Evolutionary conservation across 257 asterid genomes (phyloP), one percentile per base, ranked within the genome.

Genomic region (Solanum chilense): DNA sequence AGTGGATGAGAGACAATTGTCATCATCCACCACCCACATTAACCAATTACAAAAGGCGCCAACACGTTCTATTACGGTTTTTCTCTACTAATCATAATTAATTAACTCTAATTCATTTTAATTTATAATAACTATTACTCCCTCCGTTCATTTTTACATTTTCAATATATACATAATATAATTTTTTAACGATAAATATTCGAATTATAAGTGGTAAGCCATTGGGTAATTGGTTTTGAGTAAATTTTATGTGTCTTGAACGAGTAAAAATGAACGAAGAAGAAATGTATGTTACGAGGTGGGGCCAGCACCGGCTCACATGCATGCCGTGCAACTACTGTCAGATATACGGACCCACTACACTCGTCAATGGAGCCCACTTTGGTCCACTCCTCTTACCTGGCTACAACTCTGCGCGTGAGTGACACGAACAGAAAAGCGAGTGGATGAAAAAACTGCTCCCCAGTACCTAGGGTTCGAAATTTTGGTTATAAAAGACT

Each of bases 21-120:
- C 92, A 84, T 86, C 76, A 85, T 78, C 82, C 90, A 45, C 88
- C 82, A 76, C 88, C 90, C 83, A 29, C 45, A 27, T 66, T 52
- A 47, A 83, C 93, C 66, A 90, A 94, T 94, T 89, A 86, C 84
- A 84, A 80, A 86, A 86, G 89, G 89, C 87, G 92, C 90, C 77
- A 86, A 88, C 95, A 94, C 93, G 97, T 91, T 89, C 89, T 91
- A 83, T 86, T 76, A 87, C 78, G n/a, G 49, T 76, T 47, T 71
- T 44, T 21, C 44, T 76, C 66, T 80, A 69, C 16, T 44, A 27
- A 31, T 16, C 29, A 2, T 25, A 60, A 47, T 39, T 33, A 11
- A 66, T 84, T 86, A 80, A 49, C 71, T 11, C 47, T 35, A 20
- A 35, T 35, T 71, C 0, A 20, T 0, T 69, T 70, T 1, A 7